A percentile compares a stretch with the other conserved stretches of the same genome.
Evolutionary conservation across 225 moss, liverwort and hornwort species (phyloP).

Genomic region (Takakia lepidozioides): DNA sequence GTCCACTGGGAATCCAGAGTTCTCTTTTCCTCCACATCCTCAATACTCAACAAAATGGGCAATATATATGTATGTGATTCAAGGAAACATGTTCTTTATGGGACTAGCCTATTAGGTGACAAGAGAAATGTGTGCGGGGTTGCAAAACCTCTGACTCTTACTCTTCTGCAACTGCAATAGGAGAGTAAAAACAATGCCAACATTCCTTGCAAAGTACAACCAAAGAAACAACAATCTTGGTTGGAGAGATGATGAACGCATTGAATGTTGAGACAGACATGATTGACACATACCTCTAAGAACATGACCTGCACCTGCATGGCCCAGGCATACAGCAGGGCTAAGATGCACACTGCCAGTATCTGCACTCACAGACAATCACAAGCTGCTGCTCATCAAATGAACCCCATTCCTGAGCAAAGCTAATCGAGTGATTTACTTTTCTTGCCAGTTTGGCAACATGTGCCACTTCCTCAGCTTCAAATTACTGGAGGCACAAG

Average conservation of each 20-base stretch:
- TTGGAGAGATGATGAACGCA: neutral
- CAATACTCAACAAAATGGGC: neutral
- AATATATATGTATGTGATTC: neutral
- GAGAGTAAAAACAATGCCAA: neutral
- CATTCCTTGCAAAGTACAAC: neutral
- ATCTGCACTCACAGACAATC: too few species aligned
- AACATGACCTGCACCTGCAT: constrained; percentile 21
- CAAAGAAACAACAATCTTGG: neutral
- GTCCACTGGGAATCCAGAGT: too few species aligned
- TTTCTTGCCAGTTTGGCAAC: too few species aligned
- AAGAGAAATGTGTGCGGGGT: neutral
- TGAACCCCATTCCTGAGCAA: too few species aligned
- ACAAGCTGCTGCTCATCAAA: too few species aligned
- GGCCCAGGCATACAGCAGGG: constrained; percentile 15
- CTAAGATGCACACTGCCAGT: constrained; percentile 7
- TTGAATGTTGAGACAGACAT: too few species aligned
- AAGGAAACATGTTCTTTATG: neutral
- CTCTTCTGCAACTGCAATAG: neutral
- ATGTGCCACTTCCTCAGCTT: too few species aligned
- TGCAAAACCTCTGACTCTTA: neutral
- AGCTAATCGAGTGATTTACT: too few species aligned
- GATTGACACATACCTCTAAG: constrained; percentile 14
- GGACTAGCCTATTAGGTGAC: neutral
- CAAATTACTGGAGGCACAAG: too few species aligned
- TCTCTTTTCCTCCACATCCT: too few species aligned